Conservation (phyloP, 495 filamentous ascomycete genomes). For the Hypoxylon rickii region DNA sequence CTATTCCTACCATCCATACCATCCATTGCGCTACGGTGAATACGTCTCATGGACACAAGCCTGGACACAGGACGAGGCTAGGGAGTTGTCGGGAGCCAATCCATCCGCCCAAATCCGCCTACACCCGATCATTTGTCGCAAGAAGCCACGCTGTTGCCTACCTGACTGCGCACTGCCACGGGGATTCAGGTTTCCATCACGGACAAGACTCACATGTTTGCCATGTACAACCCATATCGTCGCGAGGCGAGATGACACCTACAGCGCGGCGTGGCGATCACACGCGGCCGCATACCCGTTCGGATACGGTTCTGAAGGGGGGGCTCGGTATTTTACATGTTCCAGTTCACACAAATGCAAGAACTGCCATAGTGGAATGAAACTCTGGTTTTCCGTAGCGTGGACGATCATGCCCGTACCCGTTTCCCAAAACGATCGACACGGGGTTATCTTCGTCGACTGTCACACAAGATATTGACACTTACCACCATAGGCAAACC, state of each 20-base stretch:
- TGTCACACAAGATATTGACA: neutral
- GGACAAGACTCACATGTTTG: slow-evolving; percentile 21
- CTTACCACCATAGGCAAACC: slow-evolving; percentile 17
- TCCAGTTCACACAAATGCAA: too few species aligned
- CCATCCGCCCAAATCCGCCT: slow-evolving; percentile 13
- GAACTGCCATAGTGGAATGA: too few species aligned
- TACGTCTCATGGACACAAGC: slow-evolving; percentile 10
- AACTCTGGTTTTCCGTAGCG: too few species aligned
- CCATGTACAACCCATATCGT: slow-evolving; percentile 17
- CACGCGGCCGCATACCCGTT: too few species aligned
- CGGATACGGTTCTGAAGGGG: too few species aligned
- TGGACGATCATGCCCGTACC: slow-evolving; percentile 5
- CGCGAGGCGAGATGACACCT: slow-evolving; percentile 20
- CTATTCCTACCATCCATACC: too few species aligned
- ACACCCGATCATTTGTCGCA: slow-evolving; percentile 23
- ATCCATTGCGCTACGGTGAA: slow-evolving; percentile 10
- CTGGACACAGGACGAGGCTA: slow-evolving; percentile 15
- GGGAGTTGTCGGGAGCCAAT: slow-evolving; percentile 21
- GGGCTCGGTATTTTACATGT: slow-evolving; percentile 19
- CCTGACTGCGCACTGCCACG: slow-evolving; percentile 24
- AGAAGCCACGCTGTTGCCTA: slow-evolving; percentile 22
- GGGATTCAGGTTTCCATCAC: slow-evolving; percentile 16
- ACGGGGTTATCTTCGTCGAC: neutral
- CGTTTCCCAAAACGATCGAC: slow-evolving; percentile 9
- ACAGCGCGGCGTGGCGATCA: slow-evolving; percentile 13